Evolutionary conservation across 176 grass and related monocot genomes (phyloP).

Genomic region (Avena sativa): DNA sequence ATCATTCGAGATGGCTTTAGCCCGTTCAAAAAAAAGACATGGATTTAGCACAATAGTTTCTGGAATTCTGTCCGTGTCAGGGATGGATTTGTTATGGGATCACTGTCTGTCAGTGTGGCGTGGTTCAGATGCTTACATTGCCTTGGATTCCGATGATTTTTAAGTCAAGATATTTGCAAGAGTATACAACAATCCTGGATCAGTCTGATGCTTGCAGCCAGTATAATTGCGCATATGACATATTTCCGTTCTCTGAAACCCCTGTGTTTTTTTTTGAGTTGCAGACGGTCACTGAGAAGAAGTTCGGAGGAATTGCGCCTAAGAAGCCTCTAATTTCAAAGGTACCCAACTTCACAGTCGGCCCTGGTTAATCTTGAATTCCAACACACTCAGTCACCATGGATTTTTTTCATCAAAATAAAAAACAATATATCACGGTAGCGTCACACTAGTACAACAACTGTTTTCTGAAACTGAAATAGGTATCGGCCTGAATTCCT

Average conservation of each 20-base stretch:
- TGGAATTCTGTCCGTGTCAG: constrained; percentile 8
- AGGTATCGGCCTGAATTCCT: not conserved
- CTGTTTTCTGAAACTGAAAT: not conserved
- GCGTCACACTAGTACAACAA: not conserved
- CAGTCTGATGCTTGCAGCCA: not conserved
- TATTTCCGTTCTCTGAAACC: constrained; percentile 15
- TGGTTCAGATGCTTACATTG: constrained; percentile 29
- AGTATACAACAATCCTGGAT: not conserved
- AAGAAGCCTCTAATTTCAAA: constrained; percentile 94
- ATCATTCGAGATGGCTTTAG: not conserved
- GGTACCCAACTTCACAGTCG: constrained; percentile 29
- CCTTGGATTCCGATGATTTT: not conserved
- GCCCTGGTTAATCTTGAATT: not conserved
- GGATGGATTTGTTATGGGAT: constrained; percentile 11
- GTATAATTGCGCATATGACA: not conserved
- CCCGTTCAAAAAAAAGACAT: too few species aligned
- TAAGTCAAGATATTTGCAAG: not conserved
- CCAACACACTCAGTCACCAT: too few species aligned
- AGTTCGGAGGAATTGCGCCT: constrained; percentile 79
- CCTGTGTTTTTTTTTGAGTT: not conserved
- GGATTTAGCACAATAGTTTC: not conserved
- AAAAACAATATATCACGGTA: not conserved
- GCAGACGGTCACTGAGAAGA: constrained; percentile 63
- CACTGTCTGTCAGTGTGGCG: not conserved
- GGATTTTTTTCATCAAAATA: not conserved